Base-by-base conservation (phyloP, 1,284 basidiomycete species). In the Bondarzewia mesenterica region DNA sequence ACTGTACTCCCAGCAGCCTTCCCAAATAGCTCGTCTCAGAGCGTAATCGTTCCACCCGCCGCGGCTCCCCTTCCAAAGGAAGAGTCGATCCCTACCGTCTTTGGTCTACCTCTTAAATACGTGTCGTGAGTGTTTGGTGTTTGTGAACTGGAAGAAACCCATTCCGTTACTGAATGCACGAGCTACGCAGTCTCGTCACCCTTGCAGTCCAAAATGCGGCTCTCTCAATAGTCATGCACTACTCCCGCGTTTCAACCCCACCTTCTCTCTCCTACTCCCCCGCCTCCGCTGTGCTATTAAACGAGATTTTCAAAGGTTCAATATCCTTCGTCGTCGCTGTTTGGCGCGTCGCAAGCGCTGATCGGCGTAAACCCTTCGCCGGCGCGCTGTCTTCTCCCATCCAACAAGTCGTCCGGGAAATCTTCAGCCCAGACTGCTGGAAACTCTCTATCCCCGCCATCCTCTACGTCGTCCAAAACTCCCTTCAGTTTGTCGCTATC, bases 181-280 rank as follows among this genome's bases (percentile, higher is more conserved):
- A 37, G 22, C 26, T 46, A 42, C 48, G 16, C 57, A 94, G 91
- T 7, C 79, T 98, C 52, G 79, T 96, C 58, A 94, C 93, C 5
- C 78, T 99, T 49, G 93, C 95, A 2, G 81, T 97, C 5, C 94
- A 99, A 72, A 99, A 98, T 69, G 91, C 91, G 35, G 82, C 89
- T n/a, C 72, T 97, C 49, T 91, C 92, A 49, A 92, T 97, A 60
- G 88, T 97, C 55, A 93, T 97, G 89, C 91, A 95, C 71, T 92
- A 94, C 67, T 95, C 93, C 23, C 84, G 93, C 48, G 88, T 95
- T 51, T 86, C 88, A 2, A 88, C 80, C 0, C 80, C 89, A 2
- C 70, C 84, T 0, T 71, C 81, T 35, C 75, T 85, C 20, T 68
- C 86, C 20, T 99, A 98, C 67, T 95, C 91, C 3, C 91, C 94